Evolutionary conservation across 1,284 basidiomycete species (phyloP), one percentile per base, ranked within the genome.

Genomic region (Thelephora terrestris): DNA sequence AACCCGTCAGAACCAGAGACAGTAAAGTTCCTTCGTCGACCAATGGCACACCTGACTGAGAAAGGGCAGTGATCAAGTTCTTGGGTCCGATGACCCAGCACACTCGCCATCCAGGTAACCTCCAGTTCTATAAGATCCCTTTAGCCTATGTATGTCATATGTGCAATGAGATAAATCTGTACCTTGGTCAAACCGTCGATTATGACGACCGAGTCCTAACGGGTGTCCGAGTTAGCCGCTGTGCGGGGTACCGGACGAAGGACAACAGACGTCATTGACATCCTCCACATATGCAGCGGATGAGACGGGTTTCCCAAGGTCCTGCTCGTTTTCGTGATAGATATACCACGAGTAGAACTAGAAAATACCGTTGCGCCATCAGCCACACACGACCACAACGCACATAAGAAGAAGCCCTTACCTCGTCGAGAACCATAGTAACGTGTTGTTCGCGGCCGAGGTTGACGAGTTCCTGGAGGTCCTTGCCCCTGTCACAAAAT

Each of bases 31-130:
- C 12, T n/a, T 14, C 5, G 25, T 2, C 17, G 16, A 14, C 2
- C 3, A 21, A 23, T 7, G 39, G 64, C 59, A 51, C 53, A 72
- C 82, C 89, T 23, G 85, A 86, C 59, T 94, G 91, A 17, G 86
- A 87, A 42, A 95, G 76, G 1, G 91, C 91, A 7, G 82, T 82
- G 57, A 95, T 75, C 43, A 95, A 65, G 60, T 87, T 85, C 67
- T 85, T 91, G n/a, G 91, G 92, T 0, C 90, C 94, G n/a, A 96
- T 65, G 16, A 96, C 91, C 93, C 93, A 97, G 70, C 91, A 94
- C 32, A 93, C 74, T 58, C 93, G 79, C 91, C 91, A 95, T 20
- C 92, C 92, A 9, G 92, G 90, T 43, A 92, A 81, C 60, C 89
- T 84, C 85, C 85, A 90, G 65, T 88, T 88, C 85, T 88, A n/a